Percentiles rank a stretch among this genome's conserved stretches.
These are phyloP conservation scores for Bremia lactucae DNA, from an alignment of 352 stramenopile genomes.

Conservation along the genomic window DNA sequence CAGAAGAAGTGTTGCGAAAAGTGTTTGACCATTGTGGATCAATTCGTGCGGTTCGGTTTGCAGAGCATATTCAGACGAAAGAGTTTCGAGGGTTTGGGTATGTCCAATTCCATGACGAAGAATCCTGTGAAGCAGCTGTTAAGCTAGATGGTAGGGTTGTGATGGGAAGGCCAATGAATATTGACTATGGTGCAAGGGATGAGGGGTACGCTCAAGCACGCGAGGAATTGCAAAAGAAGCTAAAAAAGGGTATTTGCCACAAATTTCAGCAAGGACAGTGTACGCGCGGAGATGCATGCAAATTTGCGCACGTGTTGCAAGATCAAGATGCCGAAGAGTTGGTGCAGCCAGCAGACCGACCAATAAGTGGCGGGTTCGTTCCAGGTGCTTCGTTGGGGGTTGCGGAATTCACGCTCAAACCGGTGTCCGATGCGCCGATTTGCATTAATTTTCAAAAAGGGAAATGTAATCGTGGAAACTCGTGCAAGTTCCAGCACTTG, in stretches of 20 bases:
- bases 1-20: conserved; percentile 79
- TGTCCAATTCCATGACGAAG: conserved; percentile 90
- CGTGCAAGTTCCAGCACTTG: conserved; percentile 54
- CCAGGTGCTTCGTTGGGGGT: conserved; percentile 18
- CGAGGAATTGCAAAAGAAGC: conserved; percentile 62
- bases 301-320: conserved; percentile 62
- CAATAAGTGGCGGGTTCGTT: conserved; percentile 12
- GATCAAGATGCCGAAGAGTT: conserved; percentile 46
- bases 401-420: conserved; percentile 2
- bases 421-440: conserved; percentile 36
- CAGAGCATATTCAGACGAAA: conserved; percentile 77
- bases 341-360: conserved; percentile 25
- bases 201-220: conserved; percentile 53
- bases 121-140: conserved; percentile 81
- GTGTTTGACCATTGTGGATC: conserved; percentile 69
- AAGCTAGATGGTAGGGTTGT: conserved; percentile 67
- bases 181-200: conserved; percentile 68
- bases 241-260: conserved; percentile 69
- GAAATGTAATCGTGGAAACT: conserved; percentile 52
- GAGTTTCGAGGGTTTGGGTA: conserved; percentile 82
- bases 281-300: conserved; percentile 48
- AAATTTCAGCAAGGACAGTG: conserved; percentile 59
- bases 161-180: conserved; percentile 74
- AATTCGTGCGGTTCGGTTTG: conserved; percentile 74
- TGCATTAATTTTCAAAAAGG: conserved; percentile 71